Conservation (phyloP, 768 basidiomycete genomes). For the Inosperma sp. region DNA sequence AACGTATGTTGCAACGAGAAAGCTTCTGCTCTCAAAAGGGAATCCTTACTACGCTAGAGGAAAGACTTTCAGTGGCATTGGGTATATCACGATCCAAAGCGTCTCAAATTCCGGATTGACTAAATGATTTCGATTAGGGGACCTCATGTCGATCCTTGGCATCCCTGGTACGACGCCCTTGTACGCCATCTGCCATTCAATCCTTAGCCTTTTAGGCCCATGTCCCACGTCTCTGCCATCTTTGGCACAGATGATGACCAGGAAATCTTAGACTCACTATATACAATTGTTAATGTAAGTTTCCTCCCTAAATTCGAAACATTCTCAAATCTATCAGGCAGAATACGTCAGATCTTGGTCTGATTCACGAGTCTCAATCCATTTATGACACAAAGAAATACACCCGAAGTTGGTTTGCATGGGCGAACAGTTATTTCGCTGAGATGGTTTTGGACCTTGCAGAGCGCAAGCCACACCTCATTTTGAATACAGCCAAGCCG, state of each 20-base stretch:
- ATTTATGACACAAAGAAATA: conserved; percentile 56
- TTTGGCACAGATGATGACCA: conserved; percentile 69
- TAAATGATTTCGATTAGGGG: conserved; percentile 46
- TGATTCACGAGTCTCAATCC: conserved; percentile 71
- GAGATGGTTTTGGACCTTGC: conserved; percentile 80
- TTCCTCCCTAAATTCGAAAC: conserved; percentile 2
- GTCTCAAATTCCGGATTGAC: background rate
- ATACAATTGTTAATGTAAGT: conserved; percentile 64
- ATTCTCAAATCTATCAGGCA: conserved; percentile 24
- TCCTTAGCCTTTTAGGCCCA: conserved; percentile 47
- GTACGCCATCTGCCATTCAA: background rate
- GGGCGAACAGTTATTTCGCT: conserved; percentile 81
- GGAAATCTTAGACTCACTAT: conserved; percentile 60
- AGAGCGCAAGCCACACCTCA: conserved; percentile 62
- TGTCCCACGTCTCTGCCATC: conserved; percentile 73
- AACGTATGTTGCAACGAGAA: conserved; percentile 60
- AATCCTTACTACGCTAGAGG: conserved; percentile 73
- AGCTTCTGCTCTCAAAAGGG: conserved; percentile 51
- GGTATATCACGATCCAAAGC: conserved; percentile 39
- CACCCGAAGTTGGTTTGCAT: conserved; percentile 76
- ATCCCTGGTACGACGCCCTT: conserved; percentile 51
- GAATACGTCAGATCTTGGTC: conserved; percentile 72
- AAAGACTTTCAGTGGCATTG: conserved; percentile 59
- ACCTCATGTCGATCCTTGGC: conserved; percentile 67
- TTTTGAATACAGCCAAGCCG: conserved; percentile 51